Evolutionary conservation across 257 asterid species (phyloP), one percentile per base, ranked within the genome.

Genomic region (Fraxinus excelsior): DNA sequence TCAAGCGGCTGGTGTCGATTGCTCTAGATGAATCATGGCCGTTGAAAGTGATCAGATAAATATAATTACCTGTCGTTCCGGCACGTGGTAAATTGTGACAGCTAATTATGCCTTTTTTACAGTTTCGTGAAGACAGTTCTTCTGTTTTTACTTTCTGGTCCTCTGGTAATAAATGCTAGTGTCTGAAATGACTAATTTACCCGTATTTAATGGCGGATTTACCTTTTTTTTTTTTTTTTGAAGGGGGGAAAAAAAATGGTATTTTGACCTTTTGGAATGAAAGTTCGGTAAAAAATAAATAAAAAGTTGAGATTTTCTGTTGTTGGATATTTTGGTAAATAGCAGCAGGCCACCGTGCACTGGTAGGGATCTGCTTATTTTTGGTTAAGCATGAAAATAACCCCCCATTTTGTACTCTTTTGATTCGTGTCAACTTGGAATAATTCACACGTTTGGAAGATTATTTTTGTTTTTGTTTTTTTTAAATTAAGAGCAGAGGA

Each of bases 61-160:
- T 75, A 87, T 84, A 84, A 87, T 87, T 84, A 84, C 87, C 38
- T 84, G 88, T 82, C 85, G 82, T 40, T 53, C 79, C 74, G 74
- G 88, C 83, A 82, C 87, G 84, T 76, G 67, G 83, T 78, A 81
- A 87, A 87, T 79, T 78, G 85, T 67, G 87, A 84, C 90, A 84
- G 87, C 86, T 81, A 82, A 84, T 80, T 82, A 84, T 81, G 80
- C 86, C 75, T 78, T 82, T 42, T 84, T 84, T 83, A 80, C 84
- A 85, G 82, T 79, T 53, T 77, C 82, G 74, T 75, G 80, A 81
- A 76, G 85, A 80, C 85, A 79, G 82, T 70, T 80, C 58, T 49
- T 51, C 67, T 46, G 56, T 49, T 21, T 51, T 76, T 44, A 29
- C 74, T 42, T 71, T 71, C n/a, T 68, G 79, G 38, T 66, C 68